Percentiles rank a stretch among this genome's conserved stretches.
Evolutionary conservation across 768 basidiomycete genomes (phyloP).

Genomic region (Hericium coralloides): DNA sequence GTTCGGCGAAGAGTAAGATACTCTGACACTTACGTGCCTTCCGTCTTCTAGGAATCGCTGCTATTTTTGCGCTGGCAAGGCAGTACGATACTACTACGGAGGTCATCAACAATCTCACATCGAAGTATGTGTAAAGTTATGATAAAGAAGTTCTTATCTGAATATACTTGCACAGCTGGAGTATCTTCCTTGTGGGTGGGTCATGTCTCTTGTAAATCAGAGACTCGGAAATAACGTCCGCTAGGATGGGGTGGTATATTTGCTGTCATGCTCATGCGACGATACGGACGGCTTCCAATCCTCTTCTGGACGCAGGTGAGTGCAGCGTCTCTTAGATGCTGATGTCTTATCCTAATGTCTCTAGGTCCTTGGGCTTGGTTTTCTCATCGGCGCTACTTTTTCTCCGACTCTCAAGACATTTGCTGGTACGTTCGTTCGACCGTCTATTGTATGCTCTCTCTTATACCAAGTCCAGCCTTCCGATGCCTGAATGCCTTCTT

Average conservation of each 20-base stretch:
- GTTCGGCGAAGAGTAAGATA: no score
- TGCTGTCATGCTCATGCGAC: conserved; percentile 56
- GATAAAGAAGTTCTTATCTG: conserved; percentile 8
- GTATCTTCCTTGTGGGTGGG: conserved; percentile 51
- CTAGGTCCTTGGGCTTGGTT: conserved; percentile 46
- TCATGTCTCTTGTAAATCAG: conserved; percentile 4
- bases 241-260: conserved; percentile 53
- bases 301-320: conserved; percentile 61
- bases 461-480: conserved; percentile 36
- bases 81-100: conserved; percentile 46
- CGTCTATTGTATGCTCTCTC: conserved; percentile 16
- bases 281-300: conserved; percentile 54
- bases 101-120: conserved; percentile 54
- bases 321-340: background rate
- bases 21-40: no score
- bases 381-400: conserved; percentile 48
- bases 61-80: conserved; percentile 49
- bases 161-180: conserved; percentile 36
- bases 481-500: conserved; percentile 51
- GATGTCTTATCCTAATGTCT: conserved; percentile 16
- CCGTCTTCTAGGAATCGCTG: conserved; percentile 39
- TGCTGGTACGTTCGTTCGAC: conserved; percentile 43
- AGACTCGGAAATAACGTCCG: background rate
- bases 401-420: conserved; percentile 49
- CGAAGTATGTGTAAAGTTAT: conserved; percentile 25